phyloP scores from a whole-genome alignment of 768 basidiomycete genomes.

The Lactarius hengduanensis region DNA sequence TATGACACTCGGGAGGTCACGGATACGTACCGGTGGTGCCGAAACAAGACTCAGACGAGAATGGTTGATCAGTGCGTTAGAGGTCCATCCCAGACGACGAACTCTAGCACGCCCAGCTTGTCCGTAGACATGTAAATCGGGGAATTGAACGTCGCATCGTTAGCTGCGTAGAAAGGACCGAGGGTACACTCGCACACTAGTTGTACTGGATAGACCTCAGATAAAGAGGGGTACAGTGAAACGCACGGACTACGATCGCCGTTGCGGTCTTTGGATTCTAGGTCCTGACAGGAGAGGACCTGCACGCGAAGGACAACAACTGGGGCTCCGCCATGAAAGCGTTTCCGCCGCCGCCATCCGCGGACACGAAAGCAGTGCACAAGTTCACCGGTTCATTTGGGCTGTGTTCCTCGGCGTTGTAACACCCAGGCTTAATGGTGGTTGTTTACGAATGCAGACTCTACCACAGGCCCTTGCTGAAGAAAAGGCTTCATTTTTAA shows the following conservation, averaged over 20 bases:
- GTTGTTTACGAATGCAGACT: no score
- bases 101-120: slow-evolving; percentile 52
- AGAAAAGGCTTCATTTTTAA: no score
- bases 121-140: slow-evolving; percentile 79
- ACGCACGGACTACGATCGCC: slow-evolving; percentile 76
- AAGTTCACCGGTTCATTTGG: no score
- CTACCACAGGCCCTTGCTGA: no score
- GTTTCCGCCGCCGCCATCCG: slow-evolving; percentile 40
- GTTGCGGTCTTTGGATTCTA: slow-evolving; percentile 63
- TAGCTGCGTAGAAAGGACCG: slow-evolving; percentile 62
- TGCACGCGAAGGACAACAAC: slow-evolving; percentile 59
- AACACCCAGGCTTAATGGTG: no score
- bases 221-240: not conserved
- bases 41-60: no score
- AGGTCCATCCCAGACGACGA: no score
- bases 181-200: slow-evolving; percentile 70
- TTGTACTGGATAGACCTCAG: slow-evolving; percentile 40
- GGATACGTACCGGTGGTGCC: slow-evolving; percentile 9
- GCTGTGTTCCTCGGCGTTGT: no score
- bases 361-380: slow-evolving; percentile 34
- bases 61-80: no score
- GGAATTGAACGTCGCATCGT: slow-evolving; percentile 61
- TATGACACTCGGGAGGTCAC: not conserved
- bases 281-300: slow-evolving; percentile 59
- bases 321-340: slow-evolving; percentile 54